Base-by-base conservation (phyloP, 345 rosid species). In the Noccaea caerulescens region DNA sequence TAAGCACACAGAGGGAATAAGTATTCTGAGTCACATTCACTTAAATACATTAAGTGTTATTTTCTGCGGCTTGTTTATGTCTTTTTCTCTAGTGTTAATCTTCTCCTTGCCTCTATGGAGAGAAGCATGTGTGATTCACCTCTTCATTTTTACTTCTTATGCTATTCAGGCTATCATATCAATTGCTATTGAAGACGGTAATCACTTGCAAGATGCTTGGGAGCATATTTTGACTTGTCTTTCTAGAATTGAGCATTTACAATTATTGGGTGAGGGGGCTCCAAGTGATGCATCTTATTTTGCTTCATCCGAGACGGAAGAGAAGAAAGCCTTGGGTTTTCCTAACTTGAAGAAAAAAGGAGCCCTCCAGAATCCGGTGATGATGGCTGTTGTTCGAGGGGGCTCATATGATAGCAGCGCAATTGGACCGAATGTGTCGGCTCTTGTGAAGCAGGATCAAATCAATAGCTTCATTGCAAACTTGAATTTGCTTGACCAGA, bases 361-460 rank as follows among this genome's bases (percentile, higher is more conserved):
- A 79, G 76, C 84, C 59, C 89, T 93, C 64, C 96, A 86, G 82
- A 87, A 87, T 83, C 91, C 96, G 62, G 96, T 96, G 52, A 88
- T 93, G 68, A 84, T 91, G 89, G 98, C 98, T 72, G 92, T 91
- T 84, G 97, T 93, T 71, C 86, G 98, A 76, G 97, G 98, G 62
- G 93, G 97, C 68, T 86, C 98, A 55, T 93, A 93, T 72, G 98
- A 93, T 77, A 93, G 97, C 76, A 81, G 85, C 51, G 66, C 80
- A 30, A 79, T 81, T 75, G 96, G 90, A 79, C 72, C 81, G 57
- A 83, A 87, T 85, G 65, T 83, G 59, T 69, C 85, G 8, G 89
- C 87, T 58, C 87, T 82, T 66, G 89, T 93, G 75, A 81, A 85
- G 71, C 84, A 86, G 23, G 96, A 87, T 65, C 91, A 93, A 82